These are phyloP conservation scores for Acacia concinna DNA, from an alignment of 331 rosid species.

Conservation along the genomic window DNA sequence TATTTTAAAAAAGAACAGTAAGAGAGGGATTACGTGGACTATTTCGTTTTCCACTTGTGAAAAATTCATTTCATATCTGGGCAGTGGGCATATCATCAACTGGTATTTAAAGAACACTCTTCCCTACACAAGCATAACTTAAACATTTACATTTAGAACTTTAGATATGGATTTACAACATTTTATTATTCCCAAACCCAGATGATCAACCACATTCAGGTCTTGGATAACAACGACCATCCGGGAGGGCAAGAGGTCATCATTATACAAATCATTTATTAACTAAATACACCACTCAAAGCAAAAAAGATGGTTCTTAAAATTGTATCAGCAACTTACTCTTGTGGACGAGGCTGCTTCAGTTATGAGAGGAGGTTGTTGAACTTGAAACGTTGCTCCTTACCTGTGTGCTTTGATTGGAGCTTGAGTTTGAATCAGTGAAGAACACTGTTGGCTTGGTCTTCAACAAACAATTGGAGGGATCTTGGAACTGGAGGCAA, in stretches of 20 bases:
- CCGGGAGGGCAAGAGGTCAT: neutral
- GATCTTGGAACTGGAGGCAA: conserved; percentile 70
- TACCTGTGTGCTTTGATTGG: conserved; percentile 45
- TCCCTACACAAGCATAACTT: neutral
- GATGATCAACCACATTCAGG: neutral
- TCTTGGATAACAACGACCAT: neutral
- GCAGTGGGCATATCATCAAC: neutral
- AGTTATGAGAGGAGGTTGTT: conserved; percentile 37
- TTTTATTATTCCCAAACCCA: neutral
- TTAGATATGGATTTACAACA: neutral
- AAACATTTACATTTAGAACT: neutral
- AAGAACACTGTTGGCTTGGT: conserved; percentile 54
- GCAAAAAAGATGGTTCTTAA: neutral
- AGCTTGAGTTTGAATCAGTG: conserved; percentile 60
- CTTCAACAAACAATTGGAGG: conserved; percentile 51
- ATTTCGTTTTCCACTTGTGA: neutral
- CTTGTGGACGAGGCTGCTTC: neutral
- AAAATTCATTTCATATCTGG: neutral
- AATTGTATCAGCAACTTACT: conserved; percentile 19
- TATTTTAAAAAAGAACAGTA: neutral
- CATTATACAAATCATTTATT: conserved; percentile 7
- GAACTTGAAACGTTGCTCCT: conserved; percentile 41
- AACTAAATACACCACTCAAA: conserved; percentile 10
- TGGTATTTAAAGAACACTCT: neutral
- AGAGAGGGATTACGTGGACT: neutral